phyloP scores from a whole-genome alignment of 2,329 filamentous ascomycete genomes.

The Trematosphaeria pertusa region DNA sequence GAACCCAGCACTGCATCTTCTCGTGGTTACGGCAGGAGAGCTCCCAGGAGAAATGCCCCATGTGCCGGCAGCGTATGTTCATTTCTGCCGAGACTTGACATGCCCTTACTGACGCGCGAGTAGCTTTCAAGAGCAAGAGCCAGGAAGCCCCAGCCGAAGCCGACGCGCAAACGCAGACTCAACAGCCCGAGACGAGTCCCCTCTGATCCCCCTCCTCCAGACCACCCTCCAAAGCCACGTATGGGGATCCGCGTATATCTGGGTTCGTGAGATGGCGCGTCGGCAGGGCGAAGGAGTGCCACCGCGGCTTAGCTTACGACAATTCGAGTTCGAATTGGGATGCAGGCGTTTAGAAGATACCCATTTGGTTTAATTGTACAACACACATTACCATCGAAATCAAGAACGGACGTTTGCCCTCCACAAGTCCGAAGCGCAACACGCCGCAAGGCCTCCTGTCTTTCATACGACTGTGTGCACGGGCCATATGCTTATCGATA shows the following conservation, averaged over 20 bases:
- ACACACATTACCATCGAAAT: not conserved
- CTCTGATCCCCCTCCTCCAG: not conserved
- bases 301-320: too few species aligned
- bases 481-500: constrained; percentile 22
- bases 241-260: too few species aligned
- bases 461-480: too few species aligned
- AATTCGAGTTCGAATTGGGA: constrained; percentile 1
- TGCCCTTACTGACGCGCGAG: constrained; percentile 18
- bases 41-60: constrained; percentile 91
- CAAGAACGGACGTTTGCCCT: not conserved
- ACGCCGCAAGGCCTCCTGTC: too few species aligned
- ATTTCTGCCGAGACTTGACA: not conserved
- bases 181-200: constrained; percentile 30
- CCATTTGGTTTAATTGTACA: constrained; percentile 12
- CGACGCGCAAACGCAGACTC: constrained; percentile 18
- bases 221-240: too few species aligned
- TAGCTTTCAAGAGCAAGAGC: constrained; percentile 50
- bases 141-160: constrained; percentile 44
- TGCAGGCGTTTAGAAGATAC: constrained; percentile 36
- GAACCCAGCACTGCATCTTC: constrained; percentile 82
- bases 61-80: constrained; percentile 88
- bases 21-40: constrained; percentile 97
- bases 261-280: not conserved
- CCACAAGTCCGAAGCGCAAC: too few species aligned
- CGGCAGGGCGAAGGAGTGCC: too few species aligned